These are phyloP conservation scores for Penicillium palitans DNA, from an alignment of 2,329 filamentous ascomycete genomes.

Conservation along the genomic window DNA sequence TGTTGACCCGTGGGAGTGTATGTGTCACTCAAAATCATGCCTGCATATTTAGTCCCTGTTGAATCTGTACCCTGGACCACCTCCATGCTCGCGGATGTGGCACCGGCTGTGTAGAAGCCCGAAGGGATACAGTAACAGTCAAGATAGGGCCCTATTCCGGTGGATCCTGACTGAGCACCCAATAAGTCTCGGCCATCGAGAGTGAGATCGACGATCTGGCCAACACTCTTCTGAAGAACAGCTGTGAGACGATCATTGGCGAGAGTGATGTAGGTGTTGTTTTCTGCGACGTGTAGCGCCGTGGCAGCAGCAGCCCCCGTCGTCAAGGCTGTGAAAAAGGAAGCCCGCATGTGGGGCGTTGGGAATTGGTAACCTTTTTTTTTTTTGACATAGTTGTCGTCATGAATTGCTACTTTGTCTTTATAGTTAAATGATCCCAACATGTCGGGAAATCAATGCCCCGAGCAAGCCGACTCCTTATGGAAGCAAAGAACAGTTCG, in stretches of 20 bases:
- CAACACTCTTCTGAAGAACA: constrained; percentile 46
- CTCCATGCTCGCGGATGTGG: constrained; percentile 50
- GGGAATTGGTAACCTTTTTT: not conserved
- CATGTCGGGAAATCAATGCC: constrained; percentile 2
- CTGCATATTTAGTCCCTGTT: constrained; percentile 55
- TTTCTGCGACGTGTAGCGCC: constrained; percentile 22
- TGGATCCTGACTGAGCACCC: constrained; percentile 45
- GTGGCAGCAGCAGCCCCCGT: constrained; percentile 14
- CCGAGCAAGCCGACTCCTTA: not conserved
- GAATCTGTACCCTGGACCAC: constrained; percentile 55
- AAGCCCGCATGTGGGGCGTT: not conserved
- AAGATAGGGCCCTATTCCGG: constrained; percentile 59
- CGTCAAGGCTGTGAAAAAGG: not conserved
- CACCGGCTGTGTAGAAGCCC: constrained; percentile 61
- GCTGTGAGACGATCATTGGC: constrained; percentile 49
- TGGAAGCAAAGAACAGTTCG: too few species aligned
- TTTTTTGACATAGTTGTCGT: not conserved
- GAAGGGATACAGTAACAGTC: constrained; percentile 64
- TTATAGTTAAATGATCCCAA: not conserved
- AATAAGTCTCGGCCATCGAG: constrained; percentile 57
- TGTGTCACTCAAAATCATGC: constrained; percentile 60
- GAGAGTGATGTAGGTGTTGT: constrained; percentile 33
- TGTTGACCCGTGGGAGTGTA: constrained; percentile 60
- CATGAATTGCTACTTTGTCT: not conserved
- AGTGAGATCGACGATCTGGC: constrained; percentile 45